Conservation (phyloP, 768 basidiomycete genomes). For the Chiua virens region DNA sequence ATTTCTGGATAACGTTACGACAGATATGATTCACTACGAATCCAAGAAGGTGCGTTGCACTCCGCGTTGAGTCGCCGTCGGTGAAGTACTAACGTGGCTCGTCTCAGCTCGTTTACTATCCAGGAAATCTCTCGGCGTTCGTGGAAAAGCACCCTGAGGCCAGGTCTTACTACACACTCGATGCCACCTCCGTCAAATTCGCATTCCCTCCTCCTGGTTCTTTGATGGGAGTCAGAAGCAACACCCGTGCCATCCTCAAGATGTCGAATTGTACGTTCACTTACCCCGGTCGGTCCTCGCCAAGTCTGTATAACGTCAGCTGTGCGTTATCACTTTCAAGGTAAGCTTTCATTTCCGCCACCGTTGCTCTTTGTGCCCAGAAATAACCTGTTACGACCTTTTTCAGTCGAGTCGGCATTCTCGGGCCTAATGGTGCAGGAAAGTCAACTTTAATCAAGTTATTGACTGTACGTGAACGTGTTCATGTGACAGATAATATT, state of each 20-base stretch:
- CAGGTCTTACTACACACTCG: constrained; percentile 94
- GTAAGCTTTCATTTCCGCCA: constrained; percentile 40
- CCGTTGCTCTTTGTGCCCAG: constrained; percentile 12
- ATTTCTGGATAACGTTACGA: constrained; percentile 93
- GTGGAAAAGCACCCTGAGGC: constrained; percentile 91
- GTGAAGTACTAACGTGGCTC: constrained; percentile 10
- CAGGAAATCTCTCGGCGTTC: constrained; percentile 88
- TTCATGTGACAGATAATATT: not conserved
- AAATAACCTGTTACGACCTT: constrained; percentile 18
- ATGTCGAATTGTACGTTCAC: constrained; percentile 90
- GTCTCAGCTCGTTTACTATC: constrained; percentile 84
- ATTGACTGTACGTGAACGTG: constrained; percentile 59
- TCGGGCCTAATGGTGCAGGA: constrained; percentile 94
- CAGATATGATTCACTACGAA: constrained; percentile 98
- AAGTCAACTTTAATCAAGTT: constrained; percentile 96
- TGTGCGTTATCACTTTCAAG: constrained; percentile 93
- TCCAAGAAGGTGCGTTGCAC: constrained; percentile 71
- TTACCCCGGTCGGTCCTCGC: constrained; percentile 80
- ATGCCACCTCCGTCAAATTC: constrained; percentile 92
- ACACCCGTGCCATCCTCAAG: constrained; percentile 94
- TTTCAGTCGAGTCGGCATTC: constrained; percentile 81
- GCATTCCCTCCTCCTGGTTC: constrained; percentile 94
- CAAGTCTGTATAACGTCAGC: constrained; percentile 84
- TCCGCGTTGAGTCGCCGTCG: constrained; percentile 14
- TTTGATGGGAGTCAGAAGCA: constrained; percentile 95